Evolutionary conservation across 257 asterid genomes (phyloP).

Genomic region (Solanum medicagineum): DNA sequence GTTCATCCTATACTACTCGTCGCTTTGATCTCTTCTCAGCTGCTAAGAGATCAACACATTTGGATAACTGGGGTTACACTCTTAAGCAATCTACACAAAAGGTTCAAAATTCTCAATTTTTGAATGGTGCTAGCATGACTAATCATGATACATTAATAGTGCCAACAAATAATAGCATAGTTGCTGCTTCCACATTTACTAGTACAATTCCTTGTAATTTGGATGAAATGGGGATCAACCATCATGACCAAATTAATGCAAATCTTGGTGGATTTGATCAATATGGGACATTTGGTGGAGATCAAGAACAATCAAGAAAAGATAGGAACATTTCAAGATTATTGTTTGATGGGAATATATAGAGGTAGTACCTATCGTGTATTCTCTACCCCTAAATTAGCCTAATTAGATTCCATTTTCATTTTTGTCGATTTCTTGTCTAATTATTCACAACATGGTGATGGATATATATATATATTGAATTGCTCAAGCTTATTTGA

Average conservation of each 20-base stretch:
- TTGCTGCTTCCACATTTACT: constrained; percentile 9
- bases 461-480: not conserved
- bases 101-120: constrained; percentile 1
- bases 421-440: no score
- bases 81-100: constrained; percentile 39
- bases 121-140: constrained; percentile 10
- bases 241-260: not conserved
- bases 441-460: not conserved
- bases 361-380: not conserved
- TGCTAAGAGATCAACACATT: constrained; percentile 18
- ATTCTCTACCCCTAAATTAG: no score
- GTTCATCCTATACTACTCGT: not conserved
- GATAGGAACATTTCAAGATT: not conserved
- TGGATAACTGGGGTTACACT: constrained; percentile 28
- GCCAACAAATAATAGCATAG: constrained; percentile 13
- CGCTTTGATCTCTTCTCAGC: constrained; percentile 11
- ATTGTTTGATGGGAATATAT: not conserved
- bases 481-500: not conserved
- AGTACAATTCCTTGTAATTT: constrained; percentile 3
- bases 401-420: no score
- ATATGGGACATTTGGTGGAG: not conserved
- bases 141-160: constrained; percentile 6
- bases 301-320: not conserved
- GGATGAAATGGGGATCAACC: not conserved
- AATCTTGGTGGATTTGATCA: not conserved